phyloP scores from a whole-genome alignment of 2,329 filamentous ascomycete genomes.

The Pyrenochaeta sp. region DNA sequence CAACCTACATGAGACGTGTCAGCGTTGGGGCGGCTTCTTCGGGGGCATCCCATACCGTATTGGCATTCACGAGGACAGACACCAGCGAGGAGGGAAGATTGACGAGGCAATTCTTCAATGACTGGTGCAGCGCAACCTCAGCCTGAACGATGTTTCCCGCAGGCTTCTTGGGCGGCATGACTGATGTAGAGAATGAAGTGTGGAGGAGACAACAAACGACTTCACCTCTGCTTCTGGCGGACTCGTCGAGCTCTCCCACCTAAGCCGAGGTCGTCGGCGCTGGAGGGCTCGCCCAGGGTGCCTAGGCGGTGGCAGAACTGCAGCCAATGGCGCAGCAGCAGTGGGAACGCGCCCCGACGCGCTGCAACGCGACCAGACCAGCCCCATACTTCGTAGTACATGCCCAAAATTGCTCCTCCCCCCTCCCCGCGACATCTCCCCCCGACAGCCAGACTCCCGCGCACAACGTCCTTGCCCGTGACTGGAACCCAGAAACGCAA shows the following conservation, averaged over 20 bases:
- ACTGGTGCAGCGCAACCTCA: constrained; percentile 82
- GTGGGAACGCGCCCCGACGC: constrained; percentile 34
- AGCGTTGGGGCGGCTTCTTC: constrained; percentile 5
- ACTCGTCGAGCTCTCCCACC: constrained; percentile 14
- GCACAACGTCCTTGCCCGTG: constrained; percentile 9
- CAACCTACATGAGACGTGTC: constrained; percentile 71
- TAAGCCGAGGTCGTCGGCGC: constrained; percentile 43
- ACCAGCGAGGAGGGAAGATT: constrained; percentile 89
- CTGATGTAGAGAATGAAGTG: constrained; percentile 11
- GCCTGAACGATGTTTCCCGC: constrained; percentile 67
- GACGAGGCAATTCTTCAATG: constrained; percentile 89
- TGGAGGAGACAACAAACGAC: constrained; percentile 1
- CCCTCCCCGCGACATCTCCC: constrained; percentile 23
- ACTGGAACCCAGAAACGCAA: constrained; percentile 53
- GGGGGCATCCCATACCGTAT: constrained; percentile 70
- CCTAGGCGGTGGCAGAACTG: constrained; percentile 35
- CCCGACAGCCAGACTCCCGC: constrained; percentile 12
- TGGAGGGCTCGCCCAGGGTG: constrained; percentile 7
- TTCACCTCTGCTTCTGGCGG: constrained; percentile 1
- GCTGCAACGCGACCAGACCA: constrained; percentile 36
- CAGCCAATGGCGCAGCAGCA: constrained; percentile 28
- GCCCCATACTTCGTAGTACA: too few species aligned
- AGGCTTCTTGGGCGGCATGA: constrained; percentile 55
- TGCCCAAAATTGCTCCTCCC: constrained; percentile 32
- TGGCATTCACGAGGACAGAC: constrained; percentile 83